Conservation (phyloP, 306 rosid species). For the Begonia fuchsioides region DNA sequence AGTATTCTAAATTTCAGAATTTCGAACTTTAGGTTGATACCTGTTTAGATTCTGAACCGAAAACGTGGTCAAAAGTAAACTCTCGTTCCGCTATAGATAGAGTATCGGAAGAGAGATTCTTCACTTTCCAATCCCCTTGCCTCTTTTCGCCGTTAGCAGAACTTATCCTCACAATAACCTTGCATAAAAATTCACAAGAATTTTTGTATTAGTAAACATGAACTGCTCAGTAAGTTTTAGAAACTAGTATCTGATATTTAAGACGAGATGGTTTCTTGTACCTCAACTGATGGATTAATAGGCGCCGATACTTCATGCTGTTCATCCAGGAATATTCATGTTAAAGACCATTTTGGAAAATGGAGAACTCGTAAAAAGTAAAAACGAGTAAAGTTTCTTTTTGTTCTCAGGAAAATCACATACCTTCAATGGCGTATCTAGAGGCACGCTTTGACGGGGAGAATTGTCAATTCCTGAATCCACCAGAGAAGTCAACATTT, state of each 20-base stretch:
- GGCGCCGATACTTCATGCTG: constrained; percentile 8
- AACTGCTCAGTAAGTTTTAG: not conserved
- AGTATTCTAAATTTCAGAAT: too few relatives aligned
- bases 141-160: constrained; percentile 28
- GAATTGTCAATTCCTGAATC: constrained; percentile 4
- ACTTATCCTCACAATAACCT: constrained; percentile 82
- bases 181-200: constrained; percentile 1
- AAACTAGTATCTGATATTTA: too few relatives aligned
- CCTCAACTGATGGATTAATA: constrained; percentile 20
- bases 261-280: not conserved
- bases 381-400: too few relatives aligned
- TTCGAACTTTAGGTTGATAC: constrained; percentile 13
- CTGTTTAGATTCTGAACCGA: constrained; percentile 59
- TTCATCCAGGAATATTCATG: constrained; percentile 5
- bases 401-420: not conserved
- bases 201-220: not conserved
- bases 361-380: too few relatives aligned
- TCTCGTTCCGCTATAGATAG: constrained; percentile 43
- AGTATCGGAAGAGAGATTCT: constrained; percentile 49
- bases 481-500: constrained; percentile 12
- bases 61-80: constrained; percentile 58
- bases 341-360: constrained; percentile 5
- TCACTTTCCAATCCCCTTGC: constrained; percentile 34
- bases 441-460: constrained; percentile 11
- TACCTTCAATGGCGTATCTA: constrained; percentile 36